Evolutionary conservation across 2,329 filamentous ascomycete genomes (phyloP).

Genomic region (Neonectria punicea): DNA sequence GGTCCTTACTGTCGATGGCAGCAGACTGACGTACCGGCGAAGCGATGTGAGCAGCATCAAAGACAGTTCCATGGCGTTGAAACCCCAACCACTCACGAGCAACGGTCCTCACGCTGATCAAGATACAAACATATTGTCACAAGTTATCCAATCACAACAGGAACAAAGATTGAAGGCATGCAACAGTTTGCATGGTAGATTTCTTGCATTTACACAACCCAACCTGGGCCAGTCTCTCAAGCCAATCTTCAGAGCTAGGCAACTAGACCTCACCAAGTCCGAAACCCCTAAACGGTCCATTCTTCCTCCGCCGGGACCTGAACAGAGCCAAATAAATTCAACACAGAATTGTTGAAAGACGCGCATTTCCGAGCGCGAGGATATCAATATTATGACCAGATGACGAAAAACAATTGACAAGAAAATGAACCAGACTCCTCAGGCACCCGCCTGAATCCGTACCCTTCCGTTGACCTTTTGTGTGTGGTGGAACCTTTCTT

Average conservation of each 20-base stretch:
- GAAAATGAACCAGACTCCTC: constrained; percentile 31
- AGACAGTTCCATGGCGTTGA: not conserved
- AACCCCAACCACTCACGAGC: not conserved
- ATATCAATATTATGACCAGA: constrained; percentile 40
- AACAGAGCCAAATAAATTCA: constrained; percentile 22
- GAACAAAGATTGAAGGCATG: not conserved
- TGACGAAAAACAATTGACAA: constrained; percentile 20
- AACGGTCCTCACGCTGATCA: not conserved
- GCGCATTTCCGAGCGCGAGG: constrained; percentile 33
- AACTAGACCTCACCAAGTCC: not conserved
- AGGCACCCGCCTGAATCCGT: constrained; percentile 32
- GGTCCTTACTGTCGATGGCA: not conserved
- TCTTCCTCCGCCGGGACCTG: not conserved
- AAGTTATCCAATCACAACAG: not conserved
- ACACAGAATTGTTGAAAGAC: constrained; percentile 15
- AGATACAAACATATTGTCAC: not conserved
- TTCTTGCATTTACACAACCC: not conserved
- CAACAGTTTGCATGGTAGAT: not conserved
- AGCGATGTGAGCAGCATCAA: not conserved
- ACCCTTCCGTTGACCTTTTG: constrained; percentile 30
- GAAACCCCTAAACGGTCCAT: not conserved
- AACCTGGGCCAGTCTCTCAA: not conserved
- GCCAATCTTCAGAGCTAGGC: not conserved
- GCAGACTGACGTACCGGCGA: not conserved
- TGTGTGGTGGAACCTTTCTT: constrained; percentile 26